Evolutionary conservation across 148 eudicot genomes (phyloP), one percentile per base, ranked within the genome.

Genomic region (Vaccinium macrocarpon): DNA sequence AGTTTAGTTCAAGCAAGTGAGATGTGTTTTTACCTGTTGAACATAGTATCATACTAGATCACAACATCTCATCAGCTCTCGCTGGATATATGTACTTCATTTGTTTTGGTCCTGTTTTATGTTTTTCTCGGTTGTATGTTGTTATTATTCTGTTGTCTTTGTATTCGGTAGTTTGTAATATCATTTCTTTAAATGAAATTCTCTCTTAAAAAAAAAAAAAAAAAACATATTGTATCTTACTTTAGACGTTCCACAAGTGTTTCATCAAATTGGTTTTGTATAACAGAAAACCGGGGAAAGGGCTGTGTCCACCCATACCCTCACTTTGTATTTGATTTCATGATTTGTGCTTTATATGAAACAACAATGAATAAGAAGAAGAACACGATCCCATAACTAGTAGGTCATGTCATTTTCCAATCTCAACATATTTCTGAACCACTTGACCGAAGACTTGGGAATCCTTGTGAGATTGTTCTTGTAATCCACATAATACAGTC

Each of bases 401-500:
- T 77, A 46, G 74, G 79, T 88, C 74, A 82, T 77, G 66, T 79
- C 81, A 62, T 68, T 84, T 32, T 81, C 83, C 25, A 79, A 35
- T 87, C 78, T 86, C 38, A 97, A 90, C 78, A 92, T 91, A 64
- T 70, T 86, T 57, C 61, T 91, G 88, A 97, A 97, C 99, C 99
- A 95, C 55, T 87, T 87, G 21, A 88, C 98, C 76, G 99, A 97
- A 46, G 89, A 85, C 81, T 97, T 97, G 4, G 99, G 98, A 74
- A 94, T 93, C 89, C 98, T 94, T 62, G 98, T 97, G 27, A 97
- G 94, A 81, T 95, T 95, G 62, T 95, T 94, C 57, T 91, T 89
- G 90, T 87, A 95, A 76, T 97, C 98, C 83, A 97, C 99, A 88
- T 90, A 95, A 83, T 97, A 97, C 38, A 97, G 88, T 52, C 99